These are phyloP conservation scores for Kodamaea fungicola DNA, from an alignment of 1,139 yeast genomes.

Conservation along the genomic window DNA sequence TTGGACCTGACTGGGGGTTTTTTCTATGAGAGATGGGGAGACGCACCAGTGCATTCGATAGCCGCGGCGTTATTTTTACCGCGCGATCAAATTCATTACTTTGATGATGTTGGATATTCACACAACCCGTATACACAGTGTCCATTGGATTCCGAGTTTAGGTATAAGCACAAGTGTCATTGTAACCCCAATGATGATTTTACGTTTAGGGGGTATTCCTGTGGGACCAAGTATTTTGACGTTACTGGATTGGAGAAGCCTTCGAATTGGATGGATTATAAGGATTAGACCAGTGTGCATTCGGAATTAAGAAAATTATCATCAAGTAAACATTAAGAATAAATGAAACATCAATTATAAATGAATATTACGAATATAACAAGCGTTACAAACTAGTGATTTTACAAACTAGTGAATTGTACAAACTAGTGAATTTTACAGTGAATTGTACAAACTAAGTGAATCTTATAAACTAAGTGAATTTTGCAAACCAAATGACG, in stretches of 20 bases:
- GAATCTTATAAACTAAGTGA: too few relatives aligned
- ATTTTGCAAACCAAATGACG: too few relatives aligned
- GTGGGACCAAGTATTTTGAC: conserved; percentile 50
- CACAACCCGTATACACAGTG: conserved; percentile 65
- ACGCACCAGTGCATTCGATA: conserved; percentile 87
- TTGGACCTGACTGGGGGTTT: conserved; percentile 82
- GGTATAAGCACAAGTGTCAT: conserved; percentile 46
- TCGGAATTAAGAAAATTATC: too few relatives aligned
- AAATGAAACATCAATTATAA: too few relatives aligned
- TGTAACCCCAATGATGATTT: conserved; percentile 52
- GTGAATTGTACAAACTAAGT: too few relatives aligned
- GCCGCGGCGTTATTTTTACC: conserved; percentile 73
- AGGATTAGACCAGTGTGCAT: too few relatives aligned
- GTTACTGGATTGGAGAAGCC: conserved; percentile 44
- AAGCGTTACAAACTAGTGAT: too few relatives aligned
- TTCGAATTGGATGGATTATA: conserved; percentile 29
- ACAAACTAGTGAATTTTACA: too few relatives aligned
- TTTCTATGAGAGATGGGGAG: conserved; percentile 96
- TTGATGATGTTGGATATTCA: conserved; percentile 78
- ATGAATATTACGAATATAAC: too few relatives aligned
- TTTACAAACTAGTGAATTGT: too few relatives aligned
- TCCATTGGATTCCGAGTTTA: conserved; percentile 44
- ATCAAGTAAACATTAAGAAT: too few relatives aligned
- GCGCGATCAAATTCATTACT: conserved; percentile 67
- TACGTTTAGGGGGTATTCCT: conserved; percentile 52